Evolutionary conservation across 1,139 yeast genomes (phyloP), one percentile per base, ranked within the genome.

Genomic region (Hanseniaspora sp.): DNA sequence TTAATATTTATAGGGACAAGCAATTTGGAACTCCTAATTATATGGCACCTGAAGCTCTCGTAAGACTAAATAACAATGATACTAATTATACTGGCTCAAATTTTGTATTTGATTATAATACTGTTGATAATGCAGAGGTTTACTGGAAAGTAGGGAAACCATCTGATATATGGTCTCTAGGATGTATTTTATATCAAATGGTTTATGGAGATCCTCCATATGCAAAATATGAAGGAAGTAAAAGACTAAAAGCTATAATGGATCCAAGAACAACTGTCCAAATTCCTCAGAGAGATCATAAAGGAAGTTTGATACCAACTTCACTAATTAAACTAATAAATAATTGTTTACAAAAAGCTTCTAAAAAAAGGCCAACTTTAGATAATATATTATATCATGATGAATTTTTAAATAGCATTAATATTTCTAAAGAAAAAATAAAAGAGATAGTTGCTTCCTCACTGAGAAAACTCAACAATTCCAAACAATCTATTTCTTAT

Each of bases 101-200:
- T 17, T 47, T 47, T 47, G 51, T 47, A 2, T 47, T 29, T 39
- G 51, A 47, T 39, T 47, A 47, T 15, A 47, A 47, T 31, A 69
- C 60, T 9, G 17, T 52, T 12, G 47, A 65, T 53, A 56, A 63
- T 48, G 58, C 62, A 56, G 60, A 62, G 55, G 58, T 76, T 57
- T 80, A 83, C 55, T 84, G 95, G 94, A 86, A 80, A 65, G 95
- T 90, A 7, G 97, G 98, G 1, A 84, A 82, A 63, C 96, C 98
- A 0, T 85, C 97, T 0, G 99, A 92, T 70, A 82, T 94, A 12
- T 92, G 98, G 98, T 88, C 97, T 23, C 85, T 96, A 69, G 99
- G 98, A 0, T 88, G 98, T 67, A 92, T 92, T 6, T 74, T 92
- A 4, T 92, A 90, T 69, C 97, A 92, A 68, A 87, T 94, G 95